Evolutionary conservation across 2,329 filamentous ascomycete genomes (phyloP), one percentile per base, ranked within the genome.

Genomic region (Furcasterigmium furcatum): DNA sequence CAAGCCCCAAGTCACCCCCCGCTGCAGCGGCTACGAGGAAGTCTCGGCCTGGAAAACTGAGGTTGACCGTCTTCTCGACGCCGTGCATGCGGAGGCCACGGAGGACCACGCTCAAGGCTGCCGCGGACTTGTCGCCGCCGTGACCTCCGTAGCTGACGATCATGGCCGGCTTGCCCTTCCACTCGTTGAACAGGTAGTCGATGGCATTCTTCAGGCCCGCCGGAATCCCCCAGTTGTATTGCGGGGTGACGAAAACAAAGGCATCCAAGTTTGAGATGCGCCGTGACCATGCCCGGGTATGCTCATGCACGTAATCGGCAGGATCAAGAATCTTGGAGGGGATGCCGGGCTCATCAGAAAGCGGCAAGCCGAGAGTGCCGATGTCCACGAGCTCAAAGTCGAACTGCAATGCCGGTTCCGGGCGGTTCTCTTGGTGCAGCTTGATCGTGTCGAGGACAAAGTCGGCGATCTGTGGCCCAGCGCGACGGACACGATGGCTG

Each of bases 201-300:
- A 85, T 70, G 6, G 80, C 79, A 55, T 83, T 85, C 65, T 84
- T 84, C 41, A 78, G 61, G 7, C 65, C 70, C 0, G 72, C 78
- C 0, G 79, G 65, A 6, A 80, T 61, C 20, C 76, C 71, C 57
- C 64, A 74, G 63, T 84, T 83, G 56, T 83, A 84, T 58, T 79
- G 71, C 2, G 73, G 69, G n/a, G 71, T 66, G 36, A 79, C 68
- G 40, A 78, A 61, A 27, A 80, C 54, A 44, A 66, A 68, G 29
- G 49, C 65, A 44, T 65, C 58, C 29, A 62, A 58, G 14, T 55
- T 45, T 1, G 54, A 36, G 25, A 69, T 56, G 34, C 53, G 53
- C 2, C 52, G 54, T 19, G 58, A 60, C 65, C 67, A 69, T n/a
- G 51, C 50, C 16, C 59, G 59, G 35, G 61, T 62, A 55, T 66